These are phyloP conservation scores for Massospora cicadina DNA, from an alignment of 371 early-diverging fungal species.

Conservation along the genomic window DNA sequence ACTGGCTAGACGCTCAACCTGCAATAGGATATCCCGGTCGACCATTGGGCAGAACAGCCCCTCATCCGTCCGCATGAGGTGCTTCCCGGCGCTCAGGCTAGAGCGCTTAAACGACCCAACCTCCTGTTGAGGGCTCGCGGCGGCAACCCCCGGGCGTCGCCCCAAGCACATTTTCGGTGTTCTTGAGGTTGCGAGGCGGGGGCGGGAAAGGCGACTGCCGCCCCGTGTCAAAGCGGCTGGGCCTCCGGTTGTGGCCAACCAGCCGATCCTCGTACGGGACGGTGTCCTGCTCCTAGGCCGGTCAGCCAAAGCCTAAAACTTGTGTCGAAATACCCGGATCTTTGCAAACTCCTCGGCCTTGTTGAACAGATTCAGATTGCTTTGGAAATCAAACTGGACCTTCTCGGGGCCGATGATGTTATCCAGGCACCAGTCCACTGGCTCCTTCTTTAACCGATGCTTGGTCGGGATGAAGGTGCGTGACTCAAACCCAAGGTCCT, in stretches of 20 bases:
- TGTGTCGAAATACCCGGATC: slow-evolving; percentile 38
- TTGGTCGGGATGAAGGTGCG: neutral
- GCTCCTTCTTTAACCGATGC: neutral
- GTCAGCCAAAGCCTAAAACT: neutral
- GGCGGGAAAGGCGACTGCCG: slow-evolving; percentile 15
- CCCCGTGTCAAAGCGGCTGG: slow-evolving; percentile 17
- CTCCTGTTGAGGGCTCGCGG: slow-evolving; percentile 12
- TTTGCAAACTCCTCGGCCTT: slow-evolving; percentile 64
- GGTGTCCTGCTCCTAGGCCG: slow-evolving; percentile 21
- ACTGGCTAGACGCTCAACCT: slow-evolving; percentile 33
- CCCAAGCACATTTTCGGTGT: slow-evolving; percentile 32
- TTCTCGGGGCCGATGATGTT: slow-evolving; percentile 13
- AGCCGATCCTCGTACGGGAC: slow-evolving; percentile 48
- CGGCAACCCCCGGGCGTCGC: slow-evolving; percentile 12
- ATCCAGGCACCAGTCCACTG: neutral
- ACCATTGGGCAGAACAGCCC: slow-evolving; percentile 32
- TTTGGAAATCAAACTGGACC: slow-evolving; percentile 52
- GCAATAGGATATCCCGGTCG: slow-evolving; percentile 35
- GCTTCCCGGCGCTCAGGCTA: slow-evolving; percentile 13
- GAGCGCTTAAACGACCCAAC: slow-evolving; percentile 22
- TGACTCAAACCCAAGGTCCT: neutral
- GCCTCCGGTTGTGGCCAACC: slow-evolving; percentile 42
- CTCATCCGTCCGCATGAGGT: slow-evolving; percentile 27
- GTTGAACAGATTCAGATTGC: slow-evolving; percentile 53
- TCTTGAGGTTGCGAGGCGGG: slow-evolving; percentile 8